phyloP scores from a whole-genome alignment of 139 green algal species.

The Tetraselmis chui region DNA sequence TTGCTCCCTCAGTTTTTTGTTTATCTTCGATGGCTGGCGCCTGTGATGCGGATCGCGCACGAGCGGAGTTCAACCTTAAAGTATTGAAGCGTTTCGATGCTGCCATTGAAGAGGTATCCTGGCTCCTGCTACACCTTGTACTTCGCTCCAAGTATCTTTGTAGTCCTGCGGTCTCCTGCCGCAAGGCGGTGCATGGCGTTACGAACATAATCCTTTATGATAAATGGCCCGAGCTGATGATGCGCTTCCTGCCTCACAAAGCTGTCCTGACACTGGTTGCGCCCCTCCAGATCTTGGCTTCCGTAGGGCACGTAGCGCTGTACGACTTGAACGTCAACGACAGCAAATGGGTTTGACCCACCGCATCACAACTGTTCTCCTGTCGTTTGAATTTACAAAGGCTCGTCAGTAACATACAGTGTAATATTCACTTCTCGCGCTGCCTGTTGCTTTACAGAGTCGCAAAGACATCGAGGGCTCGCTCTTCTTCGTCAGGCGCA shows the following conservation, averaged over 20 bases:
- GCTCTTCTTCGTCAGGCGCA: constrained; percentile 80
- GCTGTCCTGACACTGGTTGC: background rate
- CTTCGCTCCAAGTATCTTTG: background rate
- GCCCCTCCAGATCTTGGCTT: constrained; percentile 46
- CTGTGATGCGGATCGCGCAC: no score
- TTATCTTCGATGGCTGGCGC: no score
- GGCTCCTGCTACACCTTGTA: background rate
- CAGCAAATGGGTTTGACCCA: constrained; percentile 55
- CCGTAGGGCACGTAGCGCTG: constrained; percentile 63
- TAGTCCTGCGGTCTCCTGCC: background rate
- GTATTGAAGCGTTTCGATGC: constrained; percentile 56
- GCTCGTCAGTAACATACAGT: background rate
- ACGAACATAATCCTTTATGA: background rate
- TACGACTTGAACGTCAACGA: constrained; percentile 64
- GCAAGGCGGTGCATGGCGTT: background rate
- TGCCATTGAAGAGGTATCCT: constrained; percentile 42
- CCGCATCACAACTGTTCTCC: background rate
- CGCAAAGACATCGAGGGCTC: constrained; percentile 86
- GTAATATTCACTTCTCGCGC: background rate
- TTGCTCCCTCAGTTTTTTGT: no score
- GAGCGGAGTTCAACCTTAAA: constrained; percentile 44
- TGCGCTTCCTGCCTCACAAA: background rate
- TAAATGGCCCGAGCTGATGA: constrained; percentile 1
- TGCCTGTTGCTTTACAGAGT: constrained; percentile 14
- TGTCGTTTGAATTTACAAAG: background rate